Percentiles rank a stretch among this genome's conserved stretches.
Evolutionary conservation across 1,284 basidiomycete genomes (phyloP).

Genomic region (Ceratobasidium theobromae): DNA sequence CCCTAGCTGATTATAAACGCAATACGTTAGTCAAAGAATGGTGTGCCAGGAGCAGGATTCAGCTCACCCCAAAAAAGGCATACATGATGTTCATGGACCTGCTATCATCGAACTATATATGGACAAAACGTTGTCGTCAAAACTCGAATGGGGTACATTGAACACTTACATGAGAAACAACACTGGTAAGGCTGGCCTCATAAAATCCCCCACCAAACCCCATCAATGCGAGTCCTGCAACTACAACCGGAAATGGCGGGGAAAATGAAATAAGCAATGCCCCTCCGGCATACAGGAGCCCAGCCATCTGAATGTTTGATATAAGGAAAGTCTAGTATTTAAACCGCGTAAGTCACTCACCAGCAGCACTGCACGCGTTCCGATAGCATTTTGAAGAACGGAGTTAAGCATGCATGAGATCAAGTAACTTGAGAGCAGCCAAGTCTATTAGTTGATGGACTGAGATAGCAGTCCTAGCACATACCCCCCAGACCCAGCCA

Average conservation of each 20-base stretch:
- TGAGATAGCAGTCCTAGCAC: not conserved
- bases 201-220: slow-evolving; percentile 12
- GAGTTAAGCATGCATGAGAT: slow-evolving; percentile 17
- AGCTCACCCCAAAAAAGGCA: slow-evolving; percentile 12
- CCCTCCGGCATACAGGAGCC: not conserved
- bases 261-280: slow-evolving; percentile 5
- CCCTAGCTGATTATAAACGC: not conserved
- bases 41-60: not conserved
- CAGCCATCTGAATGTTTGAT: not conserved
- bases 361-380: not conserved
- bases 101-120: slow-evolving; percentile 8
- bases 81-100: slow-evolving; percentile 12
- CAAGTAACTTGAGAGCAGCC: slow-evolving; percentile 5
- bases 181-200: slow-evolving; percentile 20
- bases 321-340: not conserved
- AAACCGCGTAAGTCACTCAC: not conserved
- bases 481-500: slow-evolving; percentile 14
- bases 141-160: not conserved
- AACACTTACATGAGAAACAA: slow-evolving; percentile 11
- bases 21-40: too few species aligned
- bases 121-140: not conserved
- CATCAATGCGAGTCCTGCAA: slow-evolving; percentile 2
- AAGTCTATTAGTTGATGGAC: not conserved
- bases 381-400: slow-evolving; percentile 11
- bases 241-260: slow-evolving; percentile 11